Evolutionary conservation across 805 yeast species (phyloP).

Genomic region (Kuraishia molischiana): DNA sequence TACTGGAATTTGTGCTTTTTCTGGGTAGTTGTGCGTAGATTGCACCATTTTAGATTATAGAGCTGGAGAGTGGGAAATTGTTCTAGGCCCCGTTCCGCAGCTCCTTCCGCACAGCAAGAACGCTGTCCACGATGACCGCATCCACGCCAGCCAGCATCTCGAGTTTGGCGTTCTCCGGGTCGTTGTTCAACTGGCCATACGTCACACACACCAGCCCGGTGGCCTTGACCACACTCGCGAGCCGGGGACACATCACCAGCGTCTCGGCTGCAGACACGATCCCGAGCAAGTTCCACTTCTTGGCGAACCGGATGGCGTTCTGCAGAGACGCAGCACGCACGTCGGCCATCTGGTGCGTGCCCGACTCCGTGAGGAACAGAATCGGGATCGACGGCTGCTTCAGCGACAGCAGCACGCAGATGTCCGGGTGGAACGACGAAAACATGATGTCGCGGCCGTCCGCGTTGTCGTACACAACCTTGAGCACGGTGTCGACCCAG

Average conservation of each 20-base stretch:
- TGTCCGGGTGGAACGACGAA: constrained; percentile 92
- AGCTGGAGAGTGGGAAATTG: too few species aligned
- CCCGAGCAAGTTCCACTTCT: constrained; percentile 85
- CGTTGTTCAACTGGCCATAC: constrained; percentile 77
- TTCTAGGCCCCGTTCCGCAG: constrained; percentile 26
- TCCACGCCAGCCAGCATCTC: constrained; percentile 95
- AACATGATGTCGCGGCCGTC: constrained; percentile 80
- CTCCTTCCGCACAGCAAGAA: constrained; percentile 84
- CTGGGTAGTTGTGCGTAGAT: too few species aligned
- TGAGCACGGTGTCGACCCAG: constrained; percentile 82
- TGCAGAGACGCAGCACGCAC: constrained; percentile 81
- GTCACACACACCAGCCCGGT: constrained; percentile 90
- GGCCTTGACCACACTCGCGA: constrained; percentile 84
- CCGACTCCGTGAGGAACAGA: constrained; percentile 81
- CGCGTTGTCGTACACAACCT: constrained; percentile 68
- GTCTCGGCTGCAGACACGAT: constrained; percentile 86
- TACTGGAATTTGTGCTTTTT: too few species aligned
- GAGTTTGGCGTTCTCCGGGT: constrained; percentile 70
- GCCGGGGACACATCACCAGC: constrained; percentile 78
- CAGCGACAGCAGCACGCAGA: constrained; percentile 73
- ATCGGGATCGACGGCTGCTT: constrained; percentile 94
- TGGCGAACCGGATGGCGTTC: constrained; percentile 84
- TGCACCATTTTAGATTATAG: too few species aligned
- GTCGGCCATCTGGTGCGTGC: constrained; percentile 82
- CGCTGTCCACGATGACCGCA: constrained; percentile 96